A percentile compares a stretch with the other conserved stretches of the same genome.
Evolutionary conservation across 106 monocot genomes (phyloP).

Genomic region (Dioscorea alata): DNA sequence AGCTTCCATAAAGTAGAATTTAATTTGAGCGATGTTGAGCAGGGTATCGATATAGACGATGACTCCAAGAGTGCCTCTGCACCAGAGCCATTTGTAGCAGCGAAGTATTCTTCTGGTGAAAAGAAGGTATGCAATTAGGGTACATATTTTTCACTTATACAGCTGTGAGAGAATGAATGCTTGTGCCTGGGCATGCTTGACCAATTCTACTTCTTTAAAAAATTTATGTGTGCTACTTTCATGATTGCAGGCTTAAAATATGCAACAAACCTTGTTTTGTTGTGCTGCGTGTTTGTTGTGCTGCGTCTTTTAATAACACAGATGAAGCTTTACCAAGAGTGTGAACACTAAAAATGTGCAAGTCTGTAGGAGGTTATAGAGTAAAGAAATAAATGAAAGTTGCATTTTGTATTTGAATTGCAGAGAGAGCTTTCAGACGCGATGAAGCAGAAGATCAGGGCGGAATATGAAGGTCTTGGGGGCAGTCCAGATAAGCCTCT

Average conservation of each 20-base stretch:
- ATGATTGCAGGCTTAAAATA: constrained; percentile 75
- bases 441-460: constrained; percentile 86
- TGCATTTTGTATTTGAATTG: constrained; percentile 30
- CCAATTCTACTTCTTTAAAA: not conserved
- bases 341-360: constrained; percentile 21
- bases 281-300: constrained; percentile 49
- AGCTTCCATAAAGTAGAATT: too few species aligned
- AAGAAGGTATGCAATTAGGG: constrained; percentile 15
- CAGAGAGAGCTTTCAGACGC: constrained; percentile 80
- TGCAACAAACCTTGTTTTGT: constrained; percentile 38
- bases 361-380: not conserved
- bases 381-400: constrained; percentile 17
- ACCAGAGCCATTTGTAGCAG: constrained; percentile 68
- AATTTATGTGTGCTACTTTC: constrained; percentile 40
- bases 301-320: constrained; percentile 49
- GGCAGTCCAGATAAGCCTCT: constrained; percentile 92
- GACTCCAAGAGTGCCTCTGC: constrained; percentile 20
- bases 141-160: not conserved
- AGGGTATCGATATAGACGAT: constrained; percentile 60
- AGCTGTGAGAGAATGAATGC: not conserved
- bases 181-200: not conserved
- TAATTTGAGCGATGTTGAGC: not conserved
- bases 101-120: constrained; percentile 62
- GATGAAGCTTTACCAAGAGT: constrained; percentile 48
- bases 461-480: constrained; percentile 78